Conservation (phyloP, 352 stramenopile species). For the Globisporangium spiculum region DNA sequence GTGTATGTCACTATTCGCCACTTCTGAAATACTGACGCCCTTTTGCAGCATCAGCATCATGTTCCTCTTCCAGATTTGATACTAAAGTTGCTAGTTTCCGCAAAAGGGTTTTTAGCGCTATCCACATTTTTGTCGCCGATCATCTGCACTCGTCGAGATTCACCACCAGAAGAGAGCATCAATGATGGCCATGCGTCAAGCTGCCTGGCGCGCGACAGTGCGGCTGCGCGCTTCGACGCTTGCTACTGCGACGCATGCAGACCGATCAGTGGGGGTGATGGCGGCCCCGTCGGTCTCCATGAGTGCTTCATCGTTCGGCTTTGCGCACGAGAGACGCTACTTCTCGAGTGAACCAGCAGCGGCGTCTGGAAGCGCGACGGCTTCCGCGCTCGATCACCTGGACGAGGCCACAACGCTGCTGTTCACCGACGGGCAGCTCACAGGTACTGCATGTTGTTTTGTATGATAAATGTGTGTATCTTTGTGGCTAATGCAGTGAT, state of each 20-base stretch:
- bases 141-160: background rate
- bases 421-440: slow-evolving; percentile 30
- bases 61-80: background rate
- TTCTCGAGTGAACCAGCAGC: slow-evolving; percentile 21
- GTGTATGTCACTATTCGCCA: background rate
- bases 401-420: slow-evolving; percentile 27
- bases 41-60: background rate
- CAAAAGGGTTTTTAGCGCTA: background rate
- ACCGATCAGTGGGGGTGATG: background rate
- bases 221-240: background rate
- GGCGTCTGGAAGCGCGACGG: slow-evolving; percentile 1
- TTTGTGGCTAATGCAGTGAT: background rate
- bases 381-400: slow-evolving; percentile 17
- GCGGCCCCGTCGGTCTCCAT: background rate
- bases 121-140: slow-evolving; percentile 11
- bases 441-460: slow-evolving; percentile 19
- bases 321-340: slow-evolving; percentile 25
- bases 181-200: slow-evolving; percentile 8
- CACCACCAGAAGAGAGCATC: background rate
- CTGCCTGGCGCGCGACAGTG: background rate
- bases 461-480: background rate
- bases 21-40: background rate
- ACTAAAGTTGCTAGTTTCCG: background rate
- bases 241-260: background rate
- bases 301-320: slow-evolving; percentile 6